Percentiles rank a stretch among this genome's conserved stretches.
Conservation (phyloP, 306 rosid genomes). For the Vigna trinervia region DNA sequence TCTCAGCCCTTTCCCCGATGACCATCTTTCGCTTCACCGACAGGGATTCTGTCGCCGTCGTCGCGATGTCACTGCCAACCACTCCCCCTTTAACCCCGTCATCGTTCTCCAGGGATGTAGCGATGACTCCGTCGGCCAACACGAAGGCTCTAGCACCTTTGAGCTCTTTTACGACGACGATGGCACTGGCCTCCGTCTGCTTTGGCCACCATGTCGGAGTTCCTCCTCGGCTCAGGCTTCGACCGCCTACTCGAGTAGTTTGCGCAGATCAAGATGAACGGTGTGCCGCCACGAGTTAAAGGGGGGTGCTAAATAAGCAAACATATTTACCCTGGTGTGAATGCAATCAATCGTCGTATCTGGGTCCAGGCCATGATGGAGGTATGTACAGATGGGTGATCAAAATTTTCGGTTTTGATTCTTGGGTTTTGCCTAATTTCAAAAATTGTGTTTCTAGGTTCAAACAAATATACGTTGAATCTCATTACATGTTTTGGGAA, state of each 20-base stretch:
- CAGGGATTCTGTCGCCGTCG: conserved; percentile 60
- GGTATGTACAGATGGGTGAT: conserved; percentile 48
- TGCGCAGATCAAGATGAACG: conserved; percentile 79
- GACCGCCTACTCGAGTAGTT: conserved; percentile 84
- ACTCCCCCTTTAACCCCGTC: conserved; percentile 80
- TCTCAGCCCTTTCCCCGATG: conserved; percentile 52
- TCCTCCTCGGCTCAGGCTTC: conserved; percentile 78
- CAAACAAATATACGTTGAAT: not conserved
- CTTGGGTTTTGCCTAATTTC: not conserved
- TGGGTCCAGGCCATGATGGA: conserved; percentile 97
- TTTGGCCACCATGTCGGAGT: conserved; percentile 82
- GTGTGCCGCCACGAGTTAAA: conserved; percentile 51
- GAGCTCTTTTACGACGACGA: conserved; percentile 86
- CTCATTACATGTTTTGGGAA: not conserved
- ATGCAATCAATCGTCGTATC: conserved; percentile 78
- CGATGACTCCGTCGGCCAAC: conserved; percentile 18
- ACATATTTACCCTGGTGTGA: conserved; percentile 53
- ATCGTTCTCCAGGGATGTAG: conserved; percentile 71
- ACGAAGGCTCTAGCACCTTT: conserved; percentile 56
- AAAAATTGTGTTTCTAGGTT: not conserved
- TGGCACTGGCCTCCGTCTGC: conserved; percentile 78
- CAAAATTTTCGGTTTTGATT: conserved; percentile 8
- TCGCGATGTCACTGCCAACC: conserved; percentile 56
- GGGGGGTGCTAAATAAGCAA: too few species aligned
- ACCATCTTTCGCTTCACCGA: conserved; percentile 1